Evolutionary conservation across 805 yeast genomes (phyloP).

Genomic region (Danielozyma ontarioensis): DNA sequence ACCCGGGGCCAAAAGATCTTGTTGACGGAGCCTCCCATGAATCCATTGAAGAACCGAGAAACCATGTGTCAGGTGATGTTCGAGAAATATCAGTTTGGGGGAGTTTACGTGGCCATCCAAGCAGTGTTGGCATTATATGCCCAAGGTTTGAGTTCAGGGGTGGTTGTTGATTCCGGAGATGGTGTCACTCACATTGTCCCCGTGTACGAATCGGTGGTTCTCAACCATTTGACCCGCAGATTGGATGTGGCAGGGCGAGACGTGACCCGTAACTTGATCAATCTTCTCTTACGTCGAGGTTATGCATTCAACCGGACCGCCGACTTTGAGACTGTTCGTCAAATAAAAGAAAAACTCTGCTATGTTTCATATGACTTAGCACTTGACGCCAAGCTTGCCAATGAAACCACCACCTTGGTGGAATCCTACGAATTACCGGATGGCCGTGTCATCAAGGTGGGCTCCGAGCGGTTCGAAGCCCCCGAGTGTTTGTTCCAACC

Average conservation of each 20-base stretch:
- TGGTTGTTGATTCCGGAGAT: constrained; percentile 97
- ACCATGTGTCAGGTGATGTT: constrained; percentile 90
- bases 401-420: constrained; percentile 93
- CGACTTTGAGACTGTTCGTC: constrained; percentile 97
- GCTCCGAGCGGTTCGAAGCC: constrained; percentile 93
- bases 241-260: constrained; percentile 98
- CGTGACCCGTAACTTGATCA: constrained; percentile 93
- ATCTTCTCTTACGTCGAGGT: constrained; percentile 86
- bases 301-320: constrained; percentile 98
- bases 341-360: constrained; percentile 92
- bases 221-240: constrained; percentile 87
- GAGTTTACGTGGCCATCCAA: constrained; percentile 93
- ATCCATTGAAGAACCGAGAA: constrained; percentile 86
- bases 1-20: constrained; percentile 72
- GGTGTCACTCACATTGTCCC: constrained; percentile 99
- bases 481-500: constrained; percentile 98
- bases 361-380: constrained; percentile 93
- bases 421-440: constrained; percentile 93
- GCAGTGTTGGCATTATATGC: constrained; percentile 98
- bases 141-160: constrained; percentile 94
- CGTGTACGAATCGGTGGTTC: constrained; percentile 94
- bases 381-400: constrained; percentile 79
- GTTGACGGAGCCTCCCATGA: constrained; percentile 97
- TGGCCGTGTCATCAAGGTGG: constrained; percentile 89
- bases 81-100: constrained; percentile 85